A percentile compares a stretch with the other conserved stretches of the same genome.
These are phyloP conservation scores for Cystobasidium pallidum DNA, from an alignment of 1,284 basidiomycete genomes.

Conservation along the genomic window DNA sequence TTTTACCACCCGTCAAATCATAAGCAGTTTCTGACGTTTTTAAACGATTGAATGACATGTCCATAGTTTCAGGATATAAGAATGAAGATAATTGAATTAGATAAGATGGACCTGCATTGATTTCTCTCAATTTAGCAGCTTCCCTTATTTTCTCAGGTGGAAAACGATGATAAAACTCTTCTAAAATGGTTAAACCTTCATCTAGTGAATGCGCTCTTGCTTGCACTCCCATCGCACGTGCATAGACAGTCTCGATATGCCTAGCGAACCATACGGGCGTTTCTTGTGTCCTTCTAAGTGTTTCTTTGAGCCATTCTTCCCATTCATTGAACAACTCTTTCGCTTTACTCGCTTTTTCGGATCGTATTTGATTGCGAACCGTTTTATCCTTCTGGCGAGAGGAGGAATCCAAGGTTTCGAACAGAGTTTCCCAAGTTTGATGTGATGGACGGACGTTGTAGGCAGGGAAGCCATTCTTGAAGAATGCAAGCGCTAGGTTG, in stretches of 20 bases:
- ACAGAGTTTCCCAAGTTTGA: conserved; percentile 34
- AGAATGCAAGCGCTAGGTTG: neutral
- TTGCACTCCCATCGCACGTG: conserved; percentile 15
- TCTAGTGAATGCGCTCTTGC: conserved; percentile 25
- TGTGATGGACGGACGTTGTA: neutral
- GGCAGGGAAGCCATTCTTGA: conserved; percentile 2
- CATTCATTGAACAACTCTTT: conserved; percentile 23
- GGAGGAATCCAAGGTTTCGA: conserved; percentile 14
- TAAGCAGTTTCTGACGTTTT: neutral
- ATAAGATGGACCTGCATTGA: conserved; percentile 21
- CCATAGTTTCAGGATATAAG: conserved; percentile 40
- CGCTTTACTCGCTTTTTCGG: neutral
- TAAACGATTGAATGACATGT: conserved; percentile 1
- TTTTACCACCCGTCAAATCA: conserved; percentile 3
- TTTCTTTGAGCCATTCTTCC: conserved; percentile 26
- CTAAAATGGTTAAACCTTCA: conserved; percentile 9
- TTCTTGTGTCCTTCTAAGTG: neutral
- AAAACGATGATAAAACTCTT: conserved; percentile 32
- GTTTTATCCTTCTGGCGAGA: neutral
- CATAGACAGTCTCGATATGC: conserved; percentile 32
- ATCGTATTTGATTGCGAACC: neutral
- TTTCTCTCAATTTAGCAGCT: neutral
- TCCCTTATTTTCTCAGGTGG: conserved; percentile 18
- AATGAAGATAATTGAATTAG: conserved; percentile 28
- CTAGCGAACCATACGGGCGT: conserved; percentile 21